phyloP scores from a whole-genome alignment of 306 rosid species.

The Oemleria cerasiformis region DNA sequence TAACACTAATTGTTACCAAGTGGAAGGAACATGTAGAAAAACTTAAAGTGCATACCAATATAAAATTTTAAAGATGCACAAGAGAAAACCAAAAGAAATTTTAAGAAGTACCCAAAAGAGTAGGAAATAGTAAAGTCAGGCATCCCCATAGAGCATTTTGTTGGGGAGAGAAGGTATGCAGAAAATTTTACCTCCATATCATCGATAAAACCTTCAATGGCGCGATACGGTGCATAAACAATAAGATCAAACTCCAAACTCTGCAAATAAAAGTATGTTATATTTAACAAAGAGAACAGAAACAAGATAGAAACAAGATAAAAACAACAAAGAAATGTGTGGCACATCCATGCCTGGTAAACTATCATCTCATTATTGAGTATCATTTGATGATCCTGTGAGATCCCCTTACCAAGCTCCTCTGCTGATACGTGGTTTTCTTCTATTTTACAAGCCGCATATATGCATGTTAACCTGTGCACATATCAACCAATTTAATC shows the following conservation, averaged over 20 bases:
- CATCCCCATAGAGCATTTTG: slow-evolving; percentile 1
- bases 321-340: slow-evolving; percentile 28
- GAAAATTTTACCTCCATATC: slow-evolving; percentile 63
- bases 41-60: slow-evolving; percentile 13
- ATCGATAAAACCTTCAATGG: slow-evolving; percentile 68
- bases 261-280: slow-evolving; percentile 39
- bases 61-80: slow-evolving; percentile 1
- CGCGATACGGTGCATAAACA: slow-evolving; percentile 87
- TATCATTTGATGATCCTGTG: slow-evolving; percentile 98
- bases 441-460: slow-evolving; percentile 97
- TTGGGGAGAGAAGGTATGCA: not conserved
- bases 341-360: slow-evolving; percentile 92
- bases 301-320: slow-evolving; percentile 12
- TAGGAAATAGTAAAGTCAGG: not conserved
- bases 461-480: slow-evolving; percentile 93
- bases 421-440: slow-evolving; percentile 99
- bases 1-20: slow-evolving; percentile 21
- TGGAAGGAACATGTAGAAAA: not conserved
- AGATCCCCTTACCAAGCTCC: slow-evolving; percentile 99
- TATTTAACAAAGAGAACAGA: not conserved
- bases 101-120: slow-evolving; percentile 7
- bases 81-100: slow-evolving; percentile 2
- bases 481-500: not conserved
- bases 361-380: slow-evolving; percentile 98
- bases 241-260: slow-evolving; percentile 94